Percentiles rank a stretch among this genome's conserved stretches.
Evolutionary conservation across 2,329 filamentous ascomycete species (phyloP).

Genomic region (Clarireedia homoeocarpa): DNA sequence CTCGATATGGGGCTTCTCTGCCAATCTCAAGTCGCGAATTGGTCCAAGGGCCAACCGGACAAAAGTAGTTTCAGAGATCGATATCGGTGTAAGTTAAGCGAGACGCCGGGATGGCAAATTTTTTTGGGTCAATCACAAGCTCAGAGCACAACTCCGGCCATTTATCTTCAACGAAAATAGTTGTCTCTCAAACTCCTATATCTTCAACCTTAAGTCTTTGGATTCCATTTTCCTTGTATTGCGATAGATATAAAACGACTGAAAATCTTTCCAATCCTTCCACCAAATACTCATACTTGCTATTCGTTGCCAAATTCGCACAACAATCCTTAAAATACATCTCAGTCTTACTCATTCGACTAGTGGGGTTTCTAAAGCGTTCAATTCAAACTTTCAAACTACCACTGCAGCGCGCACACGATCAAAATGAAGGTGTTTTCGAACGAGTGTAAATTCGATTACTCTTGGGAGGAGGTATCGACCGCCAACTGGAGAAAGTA

Average conservation of each 20-base stretch:
- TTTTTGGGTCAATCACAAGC: neutral
- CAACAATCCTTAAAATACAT: neutral
- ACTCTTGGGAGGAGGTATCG: constrained; percentile 98
- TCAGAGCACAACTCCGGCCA: neutral
- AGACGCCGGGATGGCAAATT: neutral
- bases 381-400: neutral
- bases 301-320: neutral
- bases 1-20: neutral
- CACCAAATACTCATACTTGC: neutral
- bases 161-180: neutral
- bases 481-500: constrained; percentile 99
- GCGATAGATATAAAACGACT: neutral
- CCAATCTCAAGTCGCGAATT: neutral
- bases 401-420: constrained; percentile 16
- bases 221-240: neutral
- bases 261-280: neutral
- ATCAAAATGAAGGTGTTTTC: constrained; percentile 87
- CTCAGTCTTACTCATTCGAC: neutral
- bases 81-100: neutral
- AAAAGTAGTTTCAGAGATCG: neutral
- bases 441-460: constrained; percentile 83
- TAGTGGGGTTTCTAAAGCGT: neutral
- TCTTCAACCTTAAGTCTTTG: neutral
- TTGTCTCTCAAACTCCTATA: neutral
- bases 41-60: neutral